Conservation (phyloP, 2,329 filamentous ascomycete species). For the Alternaria hordeiaustralica region DNA sequence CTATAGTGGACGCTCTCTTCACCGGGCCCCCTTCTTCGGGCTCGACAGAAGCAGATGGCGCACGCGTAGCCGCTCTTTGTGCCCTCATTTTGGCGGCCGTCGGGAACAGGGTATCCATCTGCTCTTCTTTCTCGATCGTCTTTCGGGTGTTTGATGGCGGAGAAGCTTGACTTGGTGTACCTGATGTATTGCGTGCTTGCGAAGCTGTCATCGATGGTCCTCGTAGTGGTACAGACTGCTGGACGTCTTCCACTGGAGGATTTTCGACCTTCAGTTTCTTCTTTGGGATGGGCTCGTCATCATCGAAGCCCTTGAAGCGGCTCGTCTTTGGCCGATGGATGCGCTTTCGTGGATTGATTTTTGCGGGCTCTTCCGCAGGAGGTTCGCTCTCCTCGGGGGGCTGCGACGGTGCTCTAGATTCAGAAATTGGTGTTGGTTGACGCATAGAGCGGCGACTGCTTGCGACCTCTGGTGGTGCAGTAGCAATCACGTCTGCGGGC, state of each 20-base stretch:
- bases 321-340: conserved; percentile 46
- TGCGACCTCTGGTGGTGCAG: conserved; percentile 19
- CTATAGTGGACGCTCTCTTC: conserved; percentile 24
- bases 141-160: conserved; percentile 46
- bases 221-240: conserved; percentile 17
- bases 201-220: conserved; percentile 11
- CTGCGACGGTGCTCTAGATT: conserved; percentile 25
- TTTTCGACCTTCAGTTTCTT: conserved; percentile 34
- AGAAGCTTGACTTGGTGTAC: conserved; percentile 34
- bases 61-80: conserved; percentile 58
- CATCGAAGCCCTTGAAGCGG: conserved; percentile 78
- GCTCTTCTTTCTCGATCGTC: conserved; percentile 54
- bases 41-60: conserved; percentile 35
- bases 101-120: conserved; percentile 76
- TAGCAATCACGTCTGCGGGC: conserved; percentile 55
- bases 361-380: conserved; percentile 27
- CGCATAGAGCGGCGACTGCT: conserved; percentile 20
- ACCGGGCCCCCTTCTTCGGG: conserved; percentile 48
- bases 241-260: conserved; percentile 34
- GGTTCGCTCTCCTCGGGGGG: conserved; percentile 20
- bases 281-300: conserved; percentile 51
- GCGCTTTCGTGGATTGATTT: conserved; percentile 39
- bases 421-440: conserved; percentile 23
- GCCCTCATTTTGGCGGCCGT: conserved; percentile 79
- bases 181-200: conserved; percentile 23